These are phyloP conservation scores for Arctium lappa DNA, from an alignment of 129 eudicot genomes.

Conservation along the genomic window DNA sequence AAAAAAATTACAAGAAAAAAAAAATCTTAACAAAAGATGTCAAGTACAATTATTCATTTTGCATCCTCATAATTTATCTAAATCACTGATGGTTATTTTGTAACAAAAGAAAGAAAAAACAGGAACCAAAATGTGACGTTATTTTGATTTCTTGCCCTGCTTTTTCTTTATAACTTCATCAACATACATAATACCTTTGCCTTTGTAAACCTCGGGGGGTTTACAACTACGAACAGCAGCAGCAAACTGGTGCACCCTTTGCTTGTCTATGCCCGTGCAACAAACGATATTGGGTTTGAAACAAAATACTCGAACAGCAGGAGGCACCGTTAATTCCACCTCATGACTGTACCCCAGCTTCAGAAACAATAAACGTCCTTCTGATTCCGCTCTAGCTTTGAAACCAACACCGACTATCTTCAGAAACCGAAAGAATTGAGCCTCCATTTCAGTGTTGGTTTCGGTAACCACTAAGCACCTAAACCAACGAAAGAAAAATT, in stretches of 20 bases:
- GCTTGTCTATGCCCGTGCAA: slow-evolving; percentile 44
- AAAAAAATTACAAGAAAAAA: not conserved
- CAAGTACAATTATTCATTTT: not conserved
- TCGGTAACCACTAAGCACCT: not conserved
- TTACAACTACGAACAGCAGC: slow-evolving; percentile 44
- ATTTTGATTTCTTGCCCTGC: slow-evolving; percentile 41
- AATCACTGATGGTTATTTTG: not conserved
- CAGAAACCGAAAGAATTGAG: slow-evolving; percentile 42
- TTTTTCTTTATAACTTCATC: slow-evolving; percentile 45
- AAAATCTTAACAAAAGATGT: not conserved
- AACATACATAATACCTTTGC: slow-evolving; percentile 46
- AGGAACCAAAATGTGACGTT: not conserved
- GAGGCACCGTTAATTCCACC: slow-evolving; percentile 39
- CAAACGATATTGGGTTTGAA: slow-evolving; percentile 42
- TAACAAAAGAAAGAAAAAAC: not conserved
- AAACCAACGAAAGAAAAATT: not conserved
- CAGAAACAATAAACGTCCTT: slow-evolving; percentile 39
- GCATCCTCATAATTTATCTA: not conserved
- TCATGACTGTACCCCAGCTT: slow-evolving; percentile 44
- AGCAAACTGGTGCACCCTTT: slow-evolving; percentile 46
- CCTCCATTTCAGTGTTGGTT: slow-evolving; percentile 28
- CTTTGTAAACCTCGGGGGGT: slow-evolving; percentile 45
- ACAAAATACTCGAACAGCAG: slow-evolving; percentile 40
- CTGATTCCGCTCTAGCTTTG: slow-evolving; percentile 47
- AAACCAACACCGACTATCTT: slow-evolving; percentile 49